These are phyloP conservation scores for Polyplosphaeria fusca DNA, from an alignment of 495 filamentous ascomycete species.

Conservation along the genomic window DNA sequence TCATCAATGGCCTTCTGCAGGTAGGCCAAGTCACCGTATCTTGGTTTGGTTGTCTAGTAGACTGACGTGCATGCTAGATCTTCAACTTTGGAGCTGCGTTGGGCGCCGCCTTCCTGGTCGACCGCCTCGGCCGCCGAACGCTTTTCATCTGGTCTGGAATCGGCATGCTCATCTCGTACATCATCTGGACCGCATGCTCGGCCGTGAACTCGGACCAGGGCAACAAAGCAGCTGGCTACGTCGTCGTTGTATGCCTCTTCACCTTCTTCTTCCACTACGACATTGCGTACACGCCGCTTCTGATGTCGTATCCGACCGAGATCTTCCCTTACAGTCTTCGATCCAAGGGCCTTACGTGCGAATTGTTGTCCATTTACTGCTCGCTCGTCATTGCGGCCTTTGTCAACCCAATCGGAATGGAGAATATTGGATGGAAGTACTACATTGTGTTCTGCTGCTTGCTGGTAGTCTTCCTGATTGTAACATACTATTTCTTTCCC, in stretches of 20 bases:
- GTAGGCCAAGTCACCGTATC: too few species aligned
- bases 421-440: neutral
- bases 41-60: too few species aligned
- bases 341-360: slow-evolving; percentile 33
- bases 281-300: neutral
- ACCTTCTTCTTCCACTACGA: neutral
- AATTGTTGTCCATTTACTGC: slow-evolving; percentile 30
- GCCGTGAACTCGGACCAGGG: neutral
- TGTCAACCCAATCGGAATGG: neutral
- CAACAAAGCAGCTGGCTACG: neutral
- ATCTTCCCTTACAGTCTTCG: slow-evolving; percentile 1
- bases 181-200: neutral
- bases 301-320: neutral
- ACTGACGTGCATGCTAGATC: too few species aligned
- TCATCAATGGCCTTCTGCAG: neutral
- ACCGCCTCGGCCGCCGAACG: neutral
- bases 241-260: neutral
- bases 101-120: too few species aligned
- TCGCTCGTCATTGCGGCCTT: slow-evolving; percentile 47
- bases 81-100: too few species aligned
- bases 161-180: neutral
- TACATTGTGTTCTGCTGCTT: neutral
- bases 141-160: neutral
- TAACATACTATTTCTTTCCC: neutral
- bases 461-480: neutral